Conservation (phyloP, 192 early-diverging fungal species). For the Gaertneriomyces sp. region DNA sequence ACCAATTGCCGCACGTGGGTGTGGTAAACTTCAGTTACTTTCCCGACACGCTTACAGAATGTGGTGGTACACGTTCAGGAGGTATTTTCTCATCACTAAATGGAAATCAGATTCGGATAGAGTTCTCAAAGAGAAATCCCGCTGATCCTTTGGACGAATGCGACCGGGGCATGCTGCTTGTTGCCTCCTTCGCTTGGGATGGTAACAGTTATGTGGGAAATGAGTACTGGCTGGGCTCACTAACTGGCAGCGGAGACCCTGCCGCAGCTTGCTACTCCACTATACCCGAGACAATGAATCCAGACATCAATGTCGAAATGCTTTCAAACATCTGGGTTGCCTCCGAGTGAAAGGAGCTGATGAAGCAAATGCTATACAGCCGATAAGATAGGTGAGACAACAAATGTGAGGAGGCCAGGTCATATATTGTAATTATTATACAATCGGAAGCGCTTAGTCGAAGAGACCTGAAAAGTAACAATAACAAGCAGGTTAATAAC, state of each 20-base stretch:
- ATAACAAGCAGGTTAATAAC: background rate
- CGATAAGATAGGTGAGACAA: too few species aligned
- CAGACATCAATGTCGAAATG: slow-evolving; percentile 30
- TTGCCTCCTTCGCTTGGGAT: slow-evolving; percentile 43
- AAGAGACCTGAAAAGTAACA: slow-evolving; percentile 30
- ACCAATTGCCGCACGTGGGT: slow-evolving; percentile 14
- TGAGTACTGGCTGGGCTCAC: slow-evolving; percentile 33
- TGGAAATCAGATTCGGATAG: slow-evolving; percentile 33
- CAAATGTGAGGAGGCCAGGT: too few species aligned
- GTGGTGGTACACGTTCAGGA: background rate
- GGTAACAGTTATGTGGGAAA: slow-evolving; percentile 38
- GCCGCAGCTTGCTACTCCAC: slow-evolving; percentile 40
- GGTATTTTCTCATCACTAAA: slow-evolving; percentile 5
- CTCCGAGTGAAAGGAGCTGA: background rate
- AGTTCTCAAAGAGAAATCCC: slow-evolving; percentile 37
- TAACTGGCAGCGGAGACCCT: slow-evolving; percentile 37
- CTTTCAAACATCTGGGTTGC: slow-evolving; percentile 7
- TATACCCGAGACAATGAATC: slow-evolving; percentile 40
- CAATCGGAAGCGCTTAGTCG: slow-evolving; percentile 36
- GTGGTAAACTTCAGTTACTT: slow-evolving; percentile 36
- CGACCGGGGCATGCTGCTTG: slow-evolving; percentile 28
- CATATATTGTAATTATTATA: background rate
- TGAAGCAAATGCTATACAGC: too few species aligned
- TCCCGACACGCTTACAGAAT: background rate
- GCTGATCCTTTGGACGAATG: slow-evolving; percentile 12